Evolutionary conservation across 1,139 yeast species (phyloP).

Genomic region (Pichia sp.): DNA sequence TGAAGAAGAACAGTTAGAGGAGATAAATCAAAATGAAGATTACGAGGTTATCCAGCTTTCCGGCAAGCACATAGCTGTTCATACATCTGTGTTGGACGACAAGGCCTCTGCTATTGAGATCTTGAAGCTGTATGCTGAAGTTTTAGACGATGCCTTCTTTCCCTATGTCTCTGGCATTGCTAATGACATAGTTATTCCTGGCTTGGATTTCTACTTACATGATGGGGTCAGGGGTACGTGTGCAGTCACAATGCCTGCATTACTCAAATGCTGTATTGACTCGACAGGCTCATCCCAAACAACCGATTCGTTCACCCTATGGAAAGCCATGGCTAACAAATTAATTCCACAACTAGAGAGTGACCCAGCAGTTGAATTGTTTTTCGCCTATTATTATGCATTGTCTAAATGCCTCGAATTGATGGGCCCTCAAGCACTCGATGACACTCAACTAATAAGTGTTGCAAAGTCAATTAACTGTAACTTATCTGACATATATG

Average conservation of each 20-base stretch:
- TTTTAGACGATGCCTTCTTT: conserved; percentile 75
- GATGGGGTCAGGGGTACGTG: conserved; percentile 94
- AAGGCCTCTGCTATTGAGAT: conserved; percentile 90
- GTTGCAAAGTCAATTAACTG: conserved; percentile 59
- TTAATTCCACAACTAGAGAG: conserved; percentile 62
- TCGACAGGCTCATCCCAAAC: conserved; percentile 50
- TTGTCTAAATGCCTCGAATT: conserved; percentile 64
- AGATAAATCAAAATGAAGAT: conserved; percentile 77
- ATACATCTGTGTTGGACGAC: conserved; percentile 87
- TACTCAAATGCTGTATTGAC: conserved; percentile 65
- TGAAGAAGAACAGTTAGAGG: conserved; percentile 86
- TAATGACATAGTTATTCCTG: conserved; percentile 78
- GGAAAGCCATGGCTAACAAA: conserved; percentile 70
- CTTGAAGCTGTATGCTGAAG: conserved; percentile 80
- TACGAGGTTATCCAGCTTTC: conserved; percentile 93
- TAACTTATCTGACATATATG: conserved; percentile 64
- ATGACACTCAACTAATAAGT: conserved; percentile 52
- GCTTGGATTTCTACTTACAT: conserved; percentile 84
- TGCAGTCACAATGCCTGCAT: conserved; percentile 76
- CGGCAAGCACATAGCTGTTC: conserved; percentile 93
- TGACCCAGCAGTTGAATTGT: conserved; percentile 83
- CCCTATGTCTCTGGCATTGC: conserved; percentile 81
- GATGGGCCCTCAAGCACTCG: conserved; percentile 60
- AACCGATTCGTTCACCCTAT: conserved; percentile 57
- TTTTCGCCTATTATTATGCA: conserved; percentile 73